Base-by-base conservation (phyloP, 345 rosid genomes). In the Turnera subulata region DNA sequence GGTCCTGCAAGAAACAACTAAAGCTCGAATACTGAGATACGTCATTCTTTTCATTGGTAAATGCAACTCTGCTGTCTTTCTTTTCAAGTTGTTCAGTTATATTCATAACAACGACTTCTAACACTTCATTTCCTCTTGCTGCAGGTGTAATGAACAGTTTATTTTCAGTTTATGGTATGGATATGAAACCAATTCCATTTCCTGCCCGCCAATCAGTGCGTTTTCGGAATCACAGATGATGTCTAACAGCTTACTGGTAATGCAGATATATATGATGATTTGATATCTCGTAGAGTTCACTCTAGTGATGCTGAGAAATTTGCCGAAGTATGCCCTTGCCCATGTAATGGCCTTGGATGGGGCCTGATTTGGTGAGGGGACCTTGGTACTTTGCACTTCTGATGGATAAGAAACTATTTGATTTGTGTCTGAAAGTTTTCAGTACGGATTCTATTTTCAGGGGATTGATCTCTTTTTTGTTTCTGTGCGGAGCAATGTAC, bases 281-380 rank as follows among this genome's bases (percentile, higher is more conserved):
- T 58, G 49, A 45, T 53, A 56, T 61, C 68, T 3, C 62, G 64
- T 40, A 55, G 48, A 44, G 55, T 47, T 58, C 59, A 50, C 55
- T 39, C 62, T 32, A 59, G 69, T 6, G 59, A 70, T 46, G 46
- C 62, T 51, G 60, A 88, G 84, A 91, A 91, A 76, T 91, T 91
- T 73, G 98, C 98, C 18, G 98, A 88, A 81, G 73, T 80, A 50
- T 91, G 96, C 55, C 98, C 90, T 49, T 88, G 96, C 73, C 86
- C 86, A 40, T 91, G 98, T 64, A 85, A 56, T 56, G 98, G 98
- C 66, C 82, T 79, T 71, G 96, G 89, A 58, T 91, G 98, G 98
- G 98, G 98, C 56, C 66, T 88, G 46, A 84, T 91, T 62, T 91
- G 97, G 97, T 91, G 43, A 75, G 86, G 22, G 26, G 44, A 56